Percentiles rank a stretch among this genome's conserved stretches.
Conservation (phyloP, 345 rosid genomes). For the Lepidium sativum region DNA sequence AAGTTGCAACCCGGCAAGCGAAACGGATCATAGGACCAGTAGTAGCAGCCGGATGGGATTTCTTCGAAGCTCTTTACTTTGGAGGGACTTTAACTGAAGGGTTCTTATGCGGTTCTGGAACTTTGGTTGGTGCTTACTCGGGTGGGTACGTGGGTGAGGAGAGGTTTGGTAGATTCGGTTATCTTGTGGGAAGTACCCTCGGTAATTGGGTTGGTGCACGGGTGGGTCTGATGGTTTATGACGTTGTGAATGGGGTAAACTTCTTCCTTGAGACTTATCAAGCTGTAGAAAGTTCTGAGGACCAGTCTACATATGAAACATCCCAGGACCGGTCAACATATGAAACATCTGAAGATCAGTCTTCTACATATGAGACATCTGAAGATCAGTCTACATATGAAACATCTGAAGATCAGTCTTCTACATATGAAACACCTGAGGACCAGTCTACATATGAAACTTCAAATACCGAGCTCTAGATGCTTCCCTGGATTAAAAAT, state of each 20-base stretch:
- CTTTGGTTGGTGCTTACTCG: conserved; percentile 73
- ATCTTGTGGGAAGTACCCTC: conserved; percentile 79
- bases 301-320: neutral
- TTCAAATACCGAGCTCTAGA: neutral
- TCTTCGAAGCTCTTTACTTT: conserved; percentile 85
- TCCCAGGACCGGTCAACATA: neutral
- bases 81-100: conserved; percentile 85
- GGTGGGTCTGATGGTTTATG: conserved; percentile 84
- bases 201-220: conserved; percentile 99
- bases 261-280: conserved; percentile 41
- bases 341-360: neutral
- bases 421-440: neutral
- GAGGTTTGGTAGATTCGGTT: conserved; percentile 76
- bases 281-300: conserved; percentile 23
- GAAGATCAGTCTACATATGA: neutral
- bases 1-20: conserved; percentile 62
- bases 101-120: conserved; percentile 81
- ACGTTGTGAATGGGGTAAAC: conserved; percentile 66
- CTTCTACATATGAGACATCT: neutral
- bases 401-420: neutral
- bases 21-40: conserved; percentile 84
- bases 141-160: conserved; percentile 76
- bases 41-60: conserved; percentile 93
- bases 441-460: neutral
- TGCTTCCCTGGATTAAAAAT: neutral